phyloP scores from a whole-genome alignment of 495 filamentous ascomycete species.

The Aspergillus biplanus region DNA sequence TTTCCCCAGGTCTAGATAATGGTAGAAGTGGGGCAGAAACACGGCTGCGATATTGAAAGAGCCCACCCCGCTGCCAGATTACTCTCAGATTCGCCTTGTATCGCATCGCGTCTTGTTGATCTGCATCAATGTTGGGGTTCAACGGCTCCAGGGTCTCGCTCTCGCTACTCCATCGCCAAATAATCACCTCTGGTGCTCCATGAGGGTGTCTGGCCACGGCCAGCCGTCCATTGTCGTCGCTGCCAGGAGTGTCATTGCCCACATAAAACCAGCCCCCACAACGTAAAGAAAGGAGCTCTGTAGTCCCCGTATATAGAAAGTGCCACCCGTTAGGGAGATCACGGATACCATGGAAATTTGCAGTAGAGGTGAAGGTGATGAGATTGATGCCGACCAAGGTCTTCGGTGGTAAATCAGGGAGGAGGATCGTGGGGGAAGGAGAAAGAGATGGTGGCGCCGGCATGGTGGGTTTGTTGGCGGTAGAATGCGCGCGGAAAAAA shows the following conservation, averaged over 20 bases:
- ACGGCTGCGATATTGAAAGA: conserved; percentile 49
- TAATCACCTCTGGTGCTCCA: conserved; percentile 35
- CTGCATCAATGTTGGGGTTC: conserved; percentile 27
- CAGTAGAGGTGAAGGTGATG: conserved; percentile 56
- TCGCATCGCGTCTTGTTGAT: conserved; percentile 41
- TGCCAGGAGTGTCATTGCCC: conserved; percentile 30
- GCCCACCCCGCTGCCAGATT: conserved; percentile 45
- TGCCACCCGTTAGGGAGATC: conserved; percentile 61
- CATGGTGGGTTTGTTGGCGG: not conserved
- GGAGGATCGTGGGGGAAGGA: conserved; percentile 50
- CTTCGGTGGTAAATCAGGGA: conserved; percentile 50
- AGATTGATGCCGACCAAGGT: conserved; percentile 58
- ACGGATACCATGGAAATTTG: conserved; percentile 63
- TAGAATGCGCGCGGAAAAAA: too few relatives aligned
- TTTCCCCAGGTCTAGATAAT: not conserved
- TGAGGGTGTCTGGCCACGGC: conserved; percentile 7
- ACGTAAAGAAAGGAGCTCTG: conserved; percentile 57
- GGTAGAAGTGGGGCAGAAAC: conserved; percentile 33
- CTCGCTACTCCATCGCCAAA: conserved; percentile 51
- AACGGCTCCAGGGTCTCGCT: conserved; percentile 39
- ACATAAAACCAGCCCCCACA: conserved; percentile 67
- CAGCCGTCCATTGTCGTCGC: conserved; percentile 17
- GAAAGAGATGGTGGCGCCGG: conserved; percentile 15
- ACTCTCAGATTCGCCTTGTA: conserved; percentile 44
- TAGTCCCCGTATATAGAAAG: conserved; percentile 63